Percentiles rank a stretch among this genome's conserved stretches.
Conservation (phyloP, 177 flowering plant species). For the Vitis hybrid region DNA sequence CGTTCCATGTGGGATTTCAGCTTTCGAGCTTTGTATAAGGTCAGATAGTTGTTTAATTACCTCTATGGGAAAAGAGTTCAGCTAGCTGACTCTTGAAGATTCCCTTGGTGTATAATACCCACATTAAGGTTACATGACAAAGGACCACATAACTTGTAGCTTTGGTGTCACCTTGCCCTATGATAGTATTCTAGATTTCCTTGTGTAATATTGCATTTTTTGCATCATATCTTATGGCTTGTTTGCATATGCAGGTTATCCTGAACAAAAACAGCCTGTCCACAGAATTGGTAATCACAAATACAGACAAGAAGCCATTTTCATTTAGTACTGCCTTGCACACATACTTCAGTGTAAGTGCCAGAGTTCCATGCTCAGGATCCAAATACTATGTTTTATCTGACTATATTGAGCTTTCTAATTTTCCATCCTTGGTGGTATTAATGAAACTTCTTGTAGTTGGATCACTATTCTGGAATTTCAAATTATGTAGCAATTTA, state of each 20-base stretch:
- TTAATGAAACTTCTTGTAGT: background rate
- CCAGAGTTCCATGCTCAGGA: conserved; percentile 6
- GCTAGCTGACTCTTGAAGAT: background rate
- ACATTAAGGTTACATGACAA: background rate
- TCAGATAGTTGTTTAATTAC: conserved; percentile 18
- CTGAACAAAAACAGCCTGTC: conserved; percentile 67
- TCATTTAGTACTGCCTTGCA: conserved; percentile 86
- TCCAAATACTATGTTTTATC: no score
- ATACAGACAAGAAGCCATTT: conserved; percentile 74
- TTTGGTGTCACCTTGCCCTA: background rate
- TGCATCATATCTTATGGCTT: background rate
- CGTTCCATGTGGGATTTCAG: conserved; percentile 95
- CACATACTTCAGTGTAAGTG: conserved; percentile 82
- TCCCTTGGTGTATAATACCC: background rate
- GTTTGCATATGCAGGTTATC: conserved; percentile 71
- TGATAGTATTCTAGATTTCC: background rate
- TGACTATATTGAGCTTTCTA: background rate
- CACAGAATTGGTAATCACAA: conserved; percentile 70
- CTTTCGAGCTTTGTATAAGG: conserved; percentile 83
- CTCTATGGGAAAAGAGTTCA: background rate
- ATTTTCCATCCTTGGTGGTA: background rate
- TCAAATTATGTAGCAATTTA: no score
- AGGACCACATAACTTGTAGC: background rate
- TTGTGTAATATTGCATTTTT: background rate
- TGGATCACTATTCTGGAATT: no score